phyloP scores from a whole-genome alignment of 108 stramenopile genomes.

The Craspedostauros australis region DNA sequence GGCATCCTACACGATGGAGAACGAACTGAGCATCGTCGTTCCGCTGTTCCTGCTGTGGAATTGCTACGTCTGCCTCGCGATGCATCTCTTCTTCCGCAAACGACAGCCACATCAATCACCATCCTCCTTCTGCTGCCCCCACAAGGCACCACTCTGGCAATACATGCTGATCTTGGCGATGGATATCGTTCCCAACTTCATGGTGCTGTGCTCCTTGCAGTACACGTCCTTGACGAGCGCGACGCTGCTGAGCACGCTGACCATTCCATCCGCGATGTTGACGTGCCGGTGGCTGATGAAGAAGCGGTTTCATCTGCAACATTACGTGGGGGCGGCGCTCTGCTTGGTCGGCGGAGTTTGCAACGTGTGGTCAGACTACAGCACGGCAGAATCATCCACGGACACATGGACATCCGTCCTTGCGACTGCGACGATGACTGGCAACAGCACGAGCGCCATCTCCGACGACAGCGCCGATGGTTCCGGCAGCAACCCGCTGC shows the following conservation, averaged over 20 bases:
- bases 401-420: not conserved
- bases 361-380: slow-evolving; percentile 35
- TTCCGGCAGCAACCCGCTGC: slow-evolving; percentile 5
- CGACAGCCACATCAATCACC: not conserved
- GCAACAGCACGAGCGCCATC: no score
- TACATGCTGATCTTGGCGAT: slow-evolving; percentile 51
- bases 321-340: slow-evolving; percentile 36
- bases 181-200: slow-evolving; percentile 72
- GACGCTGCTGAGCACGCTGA: slow-evolving; percentile 74
- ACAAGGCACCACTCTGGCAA: slow-evolving; percentile 33
- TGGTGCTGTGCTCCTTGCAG: slow-evolving; percentile 55
- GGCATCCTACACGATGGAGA: slow-evolving; percentile 49
- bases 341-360: slow-evolving; percentile 41
- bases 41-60: slow-evolving; percentile 29
- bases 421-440: not conserved
- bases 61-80: slow-evolving; percentile 25
- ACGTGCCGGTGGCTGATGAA: slow-evolving; percentile 52
- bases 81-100: slow-evolving; percentile 18
- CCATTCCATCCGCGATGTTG: slow-evolving; percentile 85
- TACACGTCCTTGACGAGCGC: slow-evolving; percentile 81
- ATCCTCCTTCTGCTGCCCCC: not conserved
- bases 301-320: slow-evolving; percentile 21
- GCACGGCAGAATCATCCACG: not conserved
- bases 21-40: slow-evolving; percentile 22
- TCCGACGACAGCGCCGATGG: not conserved